Base-by-base conservation (phyloP, 2,329 filamentous ascomycete species). In the Aspergillus costaricaensis region DNA sequence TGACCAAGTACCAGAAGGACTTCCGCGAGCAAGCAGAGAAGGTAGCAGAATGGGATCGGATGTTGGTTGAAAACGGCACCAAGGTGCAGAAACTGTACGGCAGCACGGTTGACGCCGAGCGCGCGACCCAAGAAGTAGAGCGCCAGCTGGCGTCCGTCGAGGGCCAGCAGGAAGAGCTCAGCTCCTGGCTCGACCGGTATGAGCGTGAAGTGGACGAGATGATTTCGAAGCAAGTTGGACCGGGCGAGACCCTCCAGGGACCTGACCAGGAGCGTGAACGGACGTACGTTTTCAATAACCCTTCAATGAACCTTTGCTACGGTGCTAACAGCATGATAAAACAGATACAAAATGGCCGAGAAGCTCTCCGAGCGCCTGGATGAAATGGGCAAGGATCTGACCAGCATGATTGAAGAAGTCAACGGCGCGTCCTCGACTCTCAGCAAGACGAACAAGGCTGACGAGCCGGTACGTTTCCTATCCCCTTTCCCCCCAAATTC, bases 401-500 rank as follows among this genome's bases (percentile, higher is more conserved):
- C 87, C 51, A 94, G 92, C 79, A 98, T 99, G 92, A 96, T 99
- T 69, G 93, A 96, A 74, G 95, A 98, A 78, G 96, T 99, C 74
- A 99, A 99, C 74, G 87, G 89, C 68, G 94, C 96, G 63, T 95
- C 91, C n/a, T 86, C 91, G 57, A 92, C 88, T 23, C 81, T 99
- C 66, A 94, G 88, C 83, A 96, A 96, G 83, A 92, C 90, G 60
- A 89, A 85, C 77, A 96, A 96, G 78, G 86, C 91, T 27, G 91
- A 95, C 75, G 91, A 95, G 78, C 91, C 91, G 67, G 91, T 95
- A 84, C 79, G 88, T 84, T 70, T 74, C 61, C 65, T 84, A 70
- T 74, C 61, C 65, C 30, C 14, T 30, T 30, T 10, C 19, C 19
- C 49, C 19, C 44, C 10, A 30, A 8, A 30, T 12, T 12, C 4